These are phyloP conservation scores for Ophioceras dolichostomum DNA, from an alignment of 2,329 filamentous ascomycete genomes.

Conservation along the genomic window DNA sequence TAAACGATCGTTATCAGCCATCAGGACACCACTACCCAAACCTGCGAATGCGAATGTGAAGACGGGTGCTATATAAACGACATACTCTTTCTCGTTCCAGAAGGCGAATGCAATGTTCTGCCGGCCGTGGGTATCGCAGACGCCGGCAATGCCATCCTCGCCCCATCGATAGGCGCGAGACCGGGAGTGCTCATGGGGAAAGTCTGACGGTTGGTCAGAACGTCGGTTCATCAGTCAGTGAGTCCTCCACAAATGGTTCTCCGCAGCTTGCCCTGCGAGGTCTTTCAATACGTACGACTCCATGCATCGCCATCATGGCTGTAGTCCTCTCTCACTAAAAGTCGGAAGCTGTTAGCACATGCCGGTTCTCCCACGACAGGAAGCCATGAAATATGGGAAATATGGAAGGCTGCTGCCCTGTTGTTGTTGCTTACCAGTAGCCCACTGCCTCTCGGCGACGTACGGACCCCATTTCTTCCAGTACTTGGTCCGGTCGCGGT, in stretches of 20 bases:
- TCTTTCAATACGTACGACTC: constrained; percentile 61
- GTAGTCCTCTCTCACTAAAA: constrained; percentile 82
- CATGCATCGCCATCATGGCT: constrained; percentile 82
- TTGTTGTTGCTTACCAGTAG: constrained; percentile 76
- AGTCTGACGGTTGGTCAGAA: constrained; percentile 45
- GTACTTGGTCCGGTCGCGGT: constrained; percentile 73
- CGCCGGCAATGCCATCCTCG: constrained; percentile 91
- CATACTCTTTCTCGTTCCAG: constrained; percentile 92
- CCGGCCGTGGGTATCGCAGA: constrained; percentile 78
- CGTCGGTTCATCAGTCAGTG: constrained; percentile 1
- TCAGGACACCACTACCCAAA: not conserved
- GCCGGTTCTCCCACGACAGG: too few species aligned
- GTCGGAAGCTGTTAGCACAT: constrained; percentile 9
- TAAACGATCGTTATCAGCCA: constrained; percentile 31
- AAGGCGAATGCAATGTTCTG: constrained; percentile 94
- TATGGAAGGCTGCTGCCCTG: too few species aligned
- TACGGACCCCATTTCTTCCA: constrained; percentile 99
- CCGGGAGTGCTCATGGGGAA: constrained; percentile 83
- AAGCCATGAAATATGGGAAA: too few species aligned
- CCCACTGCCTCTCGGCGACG: constrained; percentile 89
- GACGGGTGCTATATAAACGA: too few species aligned
- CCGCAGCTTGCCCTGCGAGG: too few species aligned
- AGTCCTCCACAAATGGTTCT: too few species aligned
- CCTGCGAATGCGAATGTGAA: too few species aligned
- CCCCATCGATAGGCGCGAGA: constrained; percentile 89